A percentile compares a stretch with the other conserved stretches of the same genome.
These are phyloP conservation scores for Coprinellus micaceus DNA, from an alignment of 768 basidiomycete genomes.

Conservation along the genomic window DNA sequence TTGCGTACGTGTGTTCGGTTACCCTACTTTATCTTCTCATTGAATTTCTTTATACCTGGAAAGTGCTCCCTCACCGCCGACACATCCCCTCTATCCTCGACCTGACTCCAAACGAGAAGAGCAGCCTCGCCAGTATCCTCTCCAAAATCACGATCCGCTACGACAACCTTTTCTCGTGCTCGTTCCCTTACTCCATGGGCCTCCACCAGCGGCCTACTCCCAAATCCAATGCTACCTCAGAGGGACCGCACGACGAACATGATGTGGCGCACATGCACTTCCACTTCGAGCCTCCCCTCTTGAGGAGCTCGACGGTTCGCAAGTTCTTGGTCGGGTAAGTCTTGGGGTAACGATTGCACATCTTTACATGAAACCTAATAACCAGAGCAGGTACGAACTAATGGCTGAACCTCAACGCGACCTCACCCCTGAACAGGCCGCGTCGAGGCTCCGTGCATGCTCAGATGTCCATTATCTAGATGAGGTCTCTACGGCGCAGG, in stretches of 20 bases:
- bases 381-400: conserved; percentile 65
- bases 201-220: conserved; percentile 81
- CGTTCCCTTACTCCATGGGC: conserved; percentile 94
- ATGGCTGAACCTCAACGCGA: conserved; percentile 91
- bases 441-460: conserved; percentile 52
- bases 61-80: conserved; percentile 76
- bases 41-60: neutral
- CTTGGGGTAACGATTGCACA: too few relatives aligned
- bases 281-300: conserved; percentile 81
- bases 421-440: conserved; percentile 86
- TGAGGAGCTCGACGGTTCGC: conserved; percentile 75
- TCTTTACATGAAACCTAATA: neutral
- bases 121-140: conserved; percentile 64
- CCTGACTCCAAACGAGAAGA: conserved; percentile 57
- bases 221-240: conserved; percentile 15
- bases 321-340: conserved; percentile 89
- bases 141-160: conserved; percentile 62
- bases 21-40: neutral
- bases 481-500: neutral
- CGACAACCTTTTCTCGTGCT: conserved; percentile 78
- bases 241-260: conserved; percentile 37
- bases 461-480: conserved; percentile 60
- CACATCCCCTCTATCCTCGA: conserved; percentile 72
- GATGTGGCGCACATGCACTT: conserved; percentile 79
- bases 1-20: conserved; percentile 44